Evolutionary conservation across 139 green algal species (phyloP), one percentile per base, ranked within the genome.

Genomic region (Chlorella sp.): DNA sequence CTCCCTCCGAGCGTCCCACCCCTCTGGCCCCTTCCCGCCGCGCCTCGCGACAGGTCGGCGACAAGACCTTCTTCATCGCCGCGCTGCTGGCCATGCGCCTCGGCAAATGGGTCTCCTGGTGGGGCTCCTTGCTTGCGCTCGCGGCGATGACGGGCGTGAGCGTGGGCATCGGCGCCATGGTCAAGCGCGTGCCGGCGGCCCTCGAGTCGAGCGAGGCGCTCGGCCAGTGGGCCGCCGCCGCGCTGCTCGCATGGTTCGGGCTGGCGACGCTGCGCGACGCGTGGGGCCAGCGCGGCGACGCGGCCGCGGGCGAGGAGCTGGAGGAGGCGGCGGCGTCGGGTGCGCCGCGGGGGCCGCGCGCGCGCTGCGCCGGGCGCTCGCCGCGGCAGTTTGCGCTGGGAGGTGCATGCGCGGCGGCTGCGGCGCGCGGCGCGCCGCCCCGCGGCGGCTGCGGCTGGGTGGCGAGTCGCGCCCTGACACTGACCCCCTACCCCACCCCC

Each of bases 21-120:
- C n/a, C n/a, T n/a, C n/a, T n/a, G n/a, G n/a, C n/a, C n/a, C n/a
- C n/a, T n/a, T n/a, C n/a, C n/a, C n/a, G n/a, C n/a, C n/a, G n/a
- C n/a, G n/a, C n/a, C n/a, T n/a, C n/a, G n/a, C n/a, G n/a, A n/a
- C n/a, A n/a, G n/a, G 87, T 99, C 29, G 96, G 96, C 0, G 96
- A 99, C 80, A 99, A 99, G 84, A 99, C 96, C 6, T 99, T 99
- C 77, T 99, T 99, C 90, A 98, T 99, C 41, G 95, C 95, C 1
- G 95, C 90, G 4, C 84, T 99, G 56, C 84, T 99, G n/a, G 95
- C 95, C 23, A 97, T 97, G 91, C 87, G 89, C 65, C 77, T 93
- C 29, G 93, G 85, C 53, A 87, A 81, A 45, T 77, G 70, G 71
- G 71, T 93, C 60, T 86, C 79, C 41, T 95, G 94, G 42, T 77